phyloP scores from a whole-genome alignment of 106 monocot species.

The Vanilla planifolia region DNA sequence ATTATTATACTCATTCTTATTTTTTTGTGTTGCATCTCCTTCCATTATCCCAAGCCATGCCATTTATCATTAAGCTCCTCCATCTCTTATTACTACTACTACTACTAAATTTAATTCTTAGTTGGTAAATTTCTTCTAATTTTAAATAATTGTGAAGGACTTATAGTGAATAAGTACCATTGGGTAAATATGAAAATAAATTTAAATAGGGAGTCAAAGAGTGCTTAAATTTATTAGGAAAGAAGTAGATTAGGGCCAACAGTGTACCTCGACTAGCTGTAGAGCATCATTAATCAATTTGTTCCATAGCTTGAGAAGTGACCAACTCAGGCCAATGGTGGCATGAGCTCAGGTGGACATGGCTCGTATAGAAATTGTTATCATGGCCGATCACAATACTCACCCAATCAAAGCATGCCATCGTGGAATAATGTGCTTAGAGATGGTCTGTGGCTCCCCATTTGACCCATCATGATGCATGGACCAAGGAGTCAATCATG shows the following conservation, averaged over 20 bases:
- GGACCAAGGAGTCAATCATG: background rate
- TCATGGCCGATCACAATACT: too few species aligned
- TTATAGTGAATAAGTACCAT: slow-evolving; percentile 21
- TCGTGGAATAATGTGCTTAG: too few species aligned
- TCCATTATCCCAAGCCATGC: too few species aligned
- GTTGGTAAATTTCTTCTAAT: slow-evolving; percentile 20
- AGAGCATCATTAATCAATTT: slow-evolving; percentile 11
- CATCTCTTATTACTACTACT: too few species aligned
- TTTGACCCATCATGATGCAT: background rate
- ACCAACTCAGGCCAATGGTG: slow-evolving; percentile 10
- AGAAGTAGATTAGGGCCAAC: slow-evolving; percentile 20
- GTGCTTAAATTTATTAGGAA: slow-evolving; percentile 23
- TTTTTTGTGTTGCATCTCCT: too few species aligned
- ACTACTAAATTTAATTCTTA: too few species aligned
- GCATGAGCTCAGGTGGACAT: slow-evolving; percentile 8
- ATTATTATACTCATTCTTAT: too few species aligned
- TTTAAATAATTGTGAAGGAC: slow-evolving; percentile 19
- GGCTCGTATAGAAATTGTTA: too few species aligned
- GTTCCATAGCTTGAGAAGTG: slow-evolving; percentile 24
- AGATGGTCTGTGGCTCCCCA: background rate
- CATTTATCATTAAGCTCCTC: too few species aligned
- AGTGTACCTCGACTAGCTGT: slow-evolving; percentile 8
- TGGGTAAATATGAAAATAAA: slow-evolving; percentile 14
- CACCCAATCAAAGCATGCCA: background rate
- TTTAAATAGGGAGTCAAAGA: slow-evolving; percentile 24